phyloP scores from a whole-genome alignment of 2,329 filamentous ascomycete species.

The Apiospora arundinis region DNA sequence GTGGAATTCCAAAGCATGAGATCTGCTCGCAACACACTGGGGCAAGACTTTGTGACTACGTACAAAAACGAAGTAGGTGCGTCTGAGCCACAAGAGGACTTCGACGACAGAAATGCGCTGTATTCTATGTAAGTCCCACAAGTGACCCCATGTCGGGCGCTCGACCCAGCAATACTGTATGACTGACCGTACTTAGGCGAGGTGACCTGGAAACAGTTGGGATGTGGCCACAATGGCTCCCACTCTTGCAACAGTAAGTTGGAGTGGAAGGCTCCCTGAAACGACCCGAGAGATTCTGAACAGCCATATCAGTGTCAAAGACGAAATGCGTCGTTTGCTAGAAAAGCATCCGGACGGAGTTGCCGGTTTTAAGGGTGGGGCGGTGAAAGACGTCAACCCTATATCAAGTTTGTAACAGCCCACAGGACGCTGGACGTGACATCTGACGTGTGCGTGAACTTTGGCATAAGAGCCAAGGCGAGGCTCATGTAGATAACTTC shows the following conservation, averaged over 20 bases:
- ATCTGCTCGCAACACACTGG: not conserved
- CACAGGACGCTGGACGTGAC: too few relatives aligned
- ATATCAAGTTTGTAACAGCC: not conserved
- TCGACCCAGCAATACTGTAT: too few relatives aligned
- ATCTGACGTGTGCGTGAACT: too few relatives aligned
- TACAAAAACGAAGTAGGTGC: conserved; percentile 1
- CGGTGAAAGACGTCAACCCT: not conserved
- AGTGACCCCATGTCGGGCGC: not conserved
- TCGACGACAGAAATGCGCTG: not conserved
- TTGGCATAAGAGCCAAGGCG: too few relatives aligned
- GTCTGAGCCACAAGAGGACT: not conserved
- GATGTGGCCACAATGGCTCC: not conserved
- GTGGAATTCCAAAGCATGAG: conserved; percentile 10
- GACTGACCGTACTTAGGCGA: not conserved
- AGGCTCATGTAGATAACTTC: too few relatives aligned
- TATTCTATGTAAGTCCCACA: not conserved
- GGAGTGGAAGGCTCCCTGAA: not conserved
- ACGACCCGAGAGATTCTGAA: not conserved
- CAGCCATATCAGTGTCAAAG: not conserved
- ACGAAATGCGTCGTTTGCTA: not conserved
- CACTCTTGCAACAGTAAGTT: conserved; percentile 1
- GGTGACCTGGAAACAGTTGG: not conserved
- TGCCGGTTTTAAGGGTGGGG: not conserved
- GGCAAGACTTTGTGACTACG: not conserved
- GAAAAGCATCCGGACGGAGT: not conserved